Conservation (phyloP, 805 yeast species). For the Candida yuanshanica region DNA sequence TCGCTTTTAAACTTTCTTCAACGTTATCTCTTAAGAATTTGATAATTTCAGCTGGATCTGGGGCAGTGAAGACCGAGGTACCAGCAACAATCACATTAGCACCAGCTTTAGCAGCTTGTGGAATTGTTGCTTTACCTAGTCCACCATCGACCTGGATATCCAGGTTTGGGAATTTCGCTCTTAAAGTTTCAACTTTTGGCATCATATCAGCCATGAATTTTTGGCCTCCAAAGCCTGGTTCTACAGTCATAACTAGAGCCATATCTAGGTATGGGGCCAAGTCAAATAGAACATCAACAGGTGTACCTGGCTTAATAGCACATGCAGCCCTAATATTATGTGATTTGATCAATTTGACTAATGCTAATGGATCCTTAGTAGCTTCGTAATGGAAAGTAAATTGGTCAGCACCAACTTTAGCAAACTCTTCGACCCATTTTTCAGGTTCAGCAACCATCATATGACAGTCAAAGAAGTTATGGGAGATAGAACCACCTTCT, state of each 20-base stretch:
- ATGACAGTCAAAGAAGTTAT: constrained; percentile 83
- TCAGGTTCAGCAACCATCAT: constrained; percentile 96
- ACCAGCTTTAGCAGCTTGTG: constrained; percentile 90
- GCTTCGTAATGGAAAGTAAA: constrained; percentile 96
- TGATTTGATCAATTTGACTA: constrained; percentile 69
- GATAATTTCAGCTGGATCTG: constrained; percentile 73
- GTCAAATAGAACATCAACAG: constrained; percentile 75
- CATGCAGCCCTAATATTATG: constrained; percentile 91
- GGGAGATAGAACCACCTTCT: constrained; percentile 38
- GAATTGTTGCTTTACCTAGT: constrained; percentile 77
- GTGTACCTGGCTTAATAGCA: constrained; percentile 91
- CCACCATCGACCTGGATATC: constrained; percentile 98
- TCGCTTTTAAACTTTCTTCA: constrained; percentile 37
- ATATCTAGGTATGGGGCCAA: constrained; percentile 76
- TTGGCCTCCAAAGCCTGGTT: constrained; percentile 99
- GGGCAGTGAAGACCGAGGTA: constrained; percentile 84
- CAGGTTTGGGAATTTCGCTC: constrained; percentile 68
- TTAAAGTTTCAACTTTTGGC: constrained; percentile 82
- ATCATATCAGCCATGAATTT: constrained; percentile 93
- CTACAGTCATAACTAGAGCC: constrained; percentile 98
- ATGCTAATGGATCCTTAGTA: constrained; percentile 66
- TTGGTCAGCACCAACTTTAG: constrained; percentile 91
- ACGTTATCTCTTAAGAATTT: constrained; percentile 62
- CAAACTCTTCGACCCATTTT: constrained; percentile 89
- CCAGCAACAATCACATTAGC: constrained; percentile 99